Conservation (phyloP, 2,329 filamentous ascomycete genomes). For the Aaosphaeria arxii region DNA sequence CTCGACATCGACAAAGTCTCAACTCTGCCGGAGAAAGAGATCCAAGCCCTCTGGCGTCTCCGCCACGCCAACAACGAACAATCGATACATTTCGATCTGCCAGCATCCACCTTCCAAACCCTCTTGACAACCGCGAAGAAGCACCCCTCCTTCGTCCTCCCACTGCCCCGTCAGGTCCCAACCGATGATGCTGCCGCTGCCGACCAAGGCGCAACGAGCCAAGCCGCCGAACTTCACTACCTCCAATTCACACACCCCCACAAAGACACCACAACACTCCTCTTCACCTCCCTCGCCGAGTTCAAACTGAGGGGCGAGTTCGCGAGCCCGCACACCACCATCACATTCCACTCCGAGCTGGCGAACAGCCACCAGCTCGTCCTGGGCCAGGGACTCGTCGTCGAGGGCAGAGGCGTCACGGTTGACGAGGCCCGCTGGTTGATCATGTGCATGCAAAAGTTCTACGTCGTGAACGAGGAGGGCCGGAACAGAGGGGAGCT, state of each 20-base stretch:
- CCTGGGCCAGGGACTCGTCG: constrained; percentile 78
- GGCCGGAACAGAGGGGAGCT: constrained; percentile 54
- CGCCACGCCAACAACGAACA: constrained; percentile 71
- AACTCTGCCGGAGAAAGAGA: constrained; percentile 72
- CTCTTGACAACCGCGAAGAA: constrained; percentile 69
- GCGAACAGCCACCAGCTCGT: constrained; percentile 72
- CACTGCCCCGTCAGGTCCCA: constrained; percentile 63
- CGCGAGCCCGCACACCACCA: constrained; percentile 85
- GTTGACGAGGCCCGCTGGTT: constrained; percentile 85
- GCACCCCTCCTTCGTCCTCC: constrained; percentile 87
- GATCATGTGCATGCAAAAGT: constrained; percentile 88
- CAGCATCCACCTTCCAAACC: constrained; percentile 66
- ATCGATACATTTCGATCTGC: constrained; percentile 81
- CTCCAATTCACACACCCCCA: constrained; percentile 93
- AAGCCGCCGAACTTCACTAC: constrained; percentile 90
- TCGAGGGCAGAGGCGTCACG: constrained; percentile 71
- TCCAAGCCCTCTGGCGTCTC: constrained; percentile 86
- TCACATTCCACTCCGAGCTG: constrained; percentile 88
- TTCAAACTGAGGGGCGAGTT: constrained; percentile 90
- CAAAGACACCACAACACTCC: constrained; percentile 56
- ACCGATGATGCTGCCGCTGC: constrained; percentile 9
- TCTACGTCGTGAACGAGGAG: constrained; percentile 68
- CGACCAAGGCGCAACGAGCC: constrained; percentile 21
- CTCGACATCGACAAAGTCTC: constrained; percentile 78
- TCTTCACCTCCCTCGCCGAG: constrained; percentile 92